Base-by-base conservation (phyloP, 768 basidiomycete species). In the Hericium coralloides region DNA sequence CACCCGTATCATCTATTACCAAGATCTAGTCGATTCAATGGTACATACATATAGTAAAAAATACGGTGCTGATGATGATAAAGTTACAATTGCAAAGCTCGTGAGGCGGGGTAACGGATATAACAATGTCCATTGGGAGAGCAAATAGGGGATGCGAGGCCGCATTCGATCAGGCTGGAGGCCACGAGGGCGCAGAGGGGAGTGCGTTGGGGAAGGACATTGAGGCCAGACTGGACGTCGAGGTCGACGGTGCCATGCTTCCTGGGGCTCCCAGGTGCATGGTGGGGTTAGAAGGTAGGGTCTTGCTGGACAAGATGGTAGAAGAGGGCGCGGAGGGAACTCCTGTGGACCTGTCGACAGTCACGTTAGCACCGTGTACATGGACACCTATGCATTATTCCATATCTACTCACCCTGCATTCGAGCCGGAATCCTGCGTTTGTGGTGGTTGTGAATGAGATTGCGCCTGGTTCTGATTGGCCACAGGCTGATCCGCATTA, bases 401-500 rank as follows among this genome's bases (percentile, higher is more conserved):
- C 8, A 45, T 17, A 45, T n/a, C 22, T n/a, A 7, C 43, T 56
- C 36, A 61, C 53, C 49, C 60, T 38, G 59, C 58, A 5, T 51
- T 52, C 36, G 59, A 50, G 43, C 52, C 36, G 12, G 55, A 47
- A 23, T 50, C 49, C 20, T 36, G 58, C 17, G 43, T 58, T 37
- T 4, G 58, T 17, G 2, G 47, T 22, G 49, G 57, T 1, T 55
- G 52, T 10, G 59, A 15, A 7, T 57, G 55, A 3, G 47, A 2
- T 41, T 50, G 38, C 22, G 74, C 68, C 2, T 60, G 60, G 6
- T 74, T 73, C 57, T 85, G 84, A 2, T 78, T 73, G 1, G 79
- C 81, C 9, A 55, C 55, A 37, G 56, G 55, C 37, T 53, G 59
- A n/a, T 62, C 64, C 38, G 58, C 60, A 15, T 69, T 70, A 57